Conservation (phyloP, 208 protist genomes). For the Plasmodiophora brassicae region DNA sequence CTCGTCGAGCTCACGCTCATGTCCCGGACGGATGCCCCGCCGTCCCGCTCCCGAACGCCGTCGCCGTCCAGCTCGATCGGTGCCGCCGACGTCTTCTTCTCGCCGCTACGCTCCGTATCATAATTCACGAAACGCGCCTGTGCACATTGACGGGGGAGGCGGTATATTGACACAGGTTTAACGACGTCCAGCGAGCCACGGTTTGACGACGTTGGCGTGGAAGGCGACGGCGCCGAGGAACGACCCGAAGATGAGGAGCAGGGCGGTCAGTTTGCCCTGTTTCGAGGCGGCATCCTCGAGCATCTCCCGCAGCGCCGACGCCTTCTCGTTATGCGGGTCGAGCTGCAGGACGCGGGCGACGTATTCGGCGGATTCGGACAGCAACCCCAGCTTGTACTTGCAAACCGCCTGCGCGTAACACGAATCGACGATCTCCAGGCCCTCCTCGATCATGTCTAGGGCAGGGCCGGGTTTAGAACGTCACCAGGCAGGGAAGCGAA, state of each 20-base stretch:
- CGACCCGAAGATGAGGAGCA: not conserved
- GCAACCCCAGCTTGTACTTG: slow-evolving; percentile 25
- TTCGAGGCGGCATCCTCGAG: not conserved
- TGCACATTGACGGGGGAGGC: not conserved
- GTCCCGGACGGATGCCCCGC: not conserved
- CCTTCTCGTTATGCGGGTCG: not conserved
- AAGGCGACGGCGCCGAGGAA: not conserved
- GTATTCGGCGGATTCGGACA: not conserved
- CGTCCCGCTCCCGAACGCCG: not conserved
- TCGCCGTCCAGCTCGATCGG: not conserved
- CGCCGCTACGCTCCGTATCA: not conserved
- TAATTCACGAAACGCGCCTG: not conserved
- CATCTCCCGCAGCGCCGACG: not conserved
- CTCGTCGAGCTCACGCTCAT: not conserved
- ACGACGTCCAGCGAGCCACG: not conserved
- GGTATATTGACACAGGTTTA: not conserved
- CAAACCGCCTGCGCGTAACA: slow-evolving; percentile 22
- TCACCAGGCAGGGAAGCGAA: not conserved
- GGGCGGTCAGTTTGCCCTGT: not conserved
- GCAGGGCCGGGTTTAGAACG: not conserved
- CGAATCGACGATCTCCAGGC: not conserved
- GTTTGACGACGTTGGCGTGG: not conserved
- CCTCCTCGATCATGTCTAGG: slow-evolving; percentile 33
- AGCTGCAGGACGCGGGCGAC: not conserved
- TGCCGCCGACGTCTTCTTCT: not conserved